Base-by-base conservation (phyloP, 169 alveolate species). In the Plasmodium adleri region DNA sequence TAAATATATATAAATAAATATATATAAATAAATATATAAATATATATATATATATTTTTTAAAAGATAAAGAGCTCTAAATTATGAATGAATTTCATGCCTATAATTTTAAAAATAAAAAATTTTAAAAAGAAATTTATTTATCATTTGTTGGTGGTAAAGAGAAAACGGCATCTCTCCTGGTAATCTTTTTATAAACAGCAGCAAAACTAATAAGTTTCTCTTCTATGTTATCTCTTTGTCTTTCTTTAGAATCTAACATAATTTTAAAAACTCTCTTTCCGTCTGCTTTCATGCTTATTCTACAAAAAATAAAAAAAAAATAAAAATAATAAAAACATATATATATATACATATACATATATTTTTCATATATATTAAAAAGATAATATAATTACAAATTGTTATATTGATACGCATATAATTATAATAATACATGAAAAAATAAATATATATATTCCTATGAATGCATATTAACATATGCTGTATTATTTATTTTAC, bases 171-270 rank as follows among this genome's bases (percentile, higher is more conserved):
- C 98, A 76, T 97, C 99, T 93, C 97, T 97, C 95, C 94, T 95
- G 87, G 99, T 98, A 70, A 98, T 96, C 93, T 95, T 97, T 94
- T 95, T 94, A 96, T 98, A 98, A 70, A 97, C 98, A 58, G 98
- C 99, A 32, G 98, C 96, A 95, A 97, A 96, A 54, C 98, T 97
- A 93, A 97, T 98, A 67, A 97, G 95, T 90, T 97, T 97, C 88
- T 97, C 98, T 83, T 97, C 99, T 39, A 98, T 88, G 88, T 92
- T 95, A 80, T 97, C 99, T 95, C 97, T 96, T 88, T 97, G 98
- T 86, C 94, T 97, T 96, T 97, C 99, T 85, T 97, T 97, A 39
- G 99, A 98, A 94, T 98, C 99, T 17, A 98, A 95, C 94, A 92
- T 94, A 62, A 98, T 97, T 94, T 96, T 97, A 92, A 97, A 92